Conservation (phyloP, 208 protist genomes). For the Leptomonas seymouri region DNA sequence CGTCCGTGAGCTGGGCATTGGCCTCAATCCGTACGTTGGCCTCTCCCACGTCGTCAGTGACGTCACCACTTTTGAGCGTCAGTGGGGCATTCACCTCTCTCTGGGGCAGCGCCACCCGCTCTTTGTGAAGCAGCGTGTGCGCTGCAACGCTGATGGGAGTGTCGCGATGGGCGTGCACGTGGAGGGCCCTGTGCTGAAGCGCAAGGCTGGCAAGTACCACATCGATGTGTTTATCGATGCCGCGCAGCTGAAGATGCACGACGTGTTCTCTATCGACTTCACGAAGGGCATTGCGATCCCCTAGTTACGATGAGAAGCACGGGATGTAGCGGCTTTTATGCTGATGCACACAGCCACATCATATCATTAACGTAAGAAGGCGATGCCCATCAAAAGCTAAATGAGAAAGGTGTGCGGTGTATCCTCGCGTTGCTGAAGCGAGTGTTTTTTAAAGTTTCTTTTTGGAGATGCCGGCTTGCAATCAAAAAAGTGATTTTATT, state of each 20-base stretch:
- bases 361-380: too few relatives aligned
- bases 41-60: conserved; percentile 79
- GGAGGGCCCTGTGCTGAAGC: conserved; percentile 77
- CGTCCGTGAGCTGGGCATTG: conserved; percentile 91
- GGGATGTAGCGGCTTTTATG: too few relatives aligned
- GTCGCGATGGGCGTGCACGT: conserved; percentile 52
- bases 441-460: too few relatives aligned
- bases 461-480: too few relatives aligned
- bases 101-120: conserved; percentile 89
- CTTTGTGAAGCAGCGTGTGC: conserved; percentile 82
- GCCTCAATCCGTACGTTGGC: conserved; percentile 88
- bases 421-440: too few relatives aligned
- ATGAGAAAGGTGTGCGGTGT: too few relatives aligned
- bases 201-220: conserved; percentile 89
- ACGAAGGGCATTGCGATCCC: conserved; percentile 55
- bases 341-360: too few relatives aligned
- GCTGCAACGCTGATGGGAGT: conserved; percentile 70
- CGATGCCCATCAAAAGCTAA: too few relatives aligned
- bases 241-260: conserved; percentile 54
- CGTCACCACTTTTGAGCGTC: conserved; percentile 91
- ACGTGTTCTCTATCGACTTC: conserved; percentile 71
- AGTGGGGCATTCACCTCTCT: conserved; percentile 90
- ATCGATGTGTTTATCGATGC: conserved; percentile 89
- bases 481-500: too few relatives aligned
- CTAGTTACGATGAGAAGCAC: conserved; percentile 1